Base-by-base conservation (phyloP, 2,329 filamentous ascomycete species). In the Whalleya microplaca region DNA sequence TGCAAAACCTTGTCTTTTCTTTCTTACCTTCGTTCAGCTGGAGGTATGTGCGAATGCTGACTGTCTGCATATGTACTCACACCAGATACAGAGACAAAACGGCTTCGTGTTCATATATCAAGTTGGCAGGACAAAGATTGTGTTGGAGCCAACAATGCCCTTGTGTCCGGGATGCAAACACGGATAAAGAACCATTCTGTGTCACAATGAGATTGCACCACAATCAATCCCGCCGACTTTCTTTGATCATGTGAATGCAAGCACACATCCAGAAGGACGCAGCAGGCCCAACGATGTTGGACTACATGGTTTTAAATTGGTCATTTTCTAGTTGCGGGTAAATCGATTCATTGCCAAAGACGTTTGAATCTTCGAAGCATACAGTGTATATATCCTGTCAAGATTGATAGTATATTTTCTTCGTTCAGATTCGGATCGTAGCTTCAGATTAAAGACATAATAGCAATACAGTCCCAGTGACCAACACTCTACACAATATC, bases 61-160 rank as follows among this genome's bases (percentile, higher is more conserved):
- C 37, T 41, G 29, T 44, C 48, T 52, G 52, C 57, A 63, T 63
- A 60, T 63, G 60, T 60, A 58, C 43, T 57, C 21, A 20, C 12
- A n/a, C 49, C 37, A 18, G 46, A 51, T 47, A 29, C 23, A 42
- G 53, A 48, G 51, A 23, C n/a, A 42, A 51, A 18, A 44, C 16
- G n/a, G 29, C 10, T 32, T 41, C 7, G 19, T 12, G 29, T 21
- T 41, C 4, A 40, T 16, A 20, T 37, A 42, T 51, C 47, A 44
- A 42, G 12, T 21, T 10, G 21, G 10, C 21, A 20, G 41, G 4
- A 56, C 40, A 57, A 56, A 54, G n/a, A 45, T 50, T 50, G 55
- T 58, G 55, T 29, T 44, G 16, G 12, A 46, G 32, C 10, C 32
- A 37, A 37, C 32, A 37, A 37, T 3, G 32, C 3, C 32, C 9